Base-by-base conservation (phyloP, 2,329 filamentous ascomycete species). In the Monosporascus sp. region DNA sequence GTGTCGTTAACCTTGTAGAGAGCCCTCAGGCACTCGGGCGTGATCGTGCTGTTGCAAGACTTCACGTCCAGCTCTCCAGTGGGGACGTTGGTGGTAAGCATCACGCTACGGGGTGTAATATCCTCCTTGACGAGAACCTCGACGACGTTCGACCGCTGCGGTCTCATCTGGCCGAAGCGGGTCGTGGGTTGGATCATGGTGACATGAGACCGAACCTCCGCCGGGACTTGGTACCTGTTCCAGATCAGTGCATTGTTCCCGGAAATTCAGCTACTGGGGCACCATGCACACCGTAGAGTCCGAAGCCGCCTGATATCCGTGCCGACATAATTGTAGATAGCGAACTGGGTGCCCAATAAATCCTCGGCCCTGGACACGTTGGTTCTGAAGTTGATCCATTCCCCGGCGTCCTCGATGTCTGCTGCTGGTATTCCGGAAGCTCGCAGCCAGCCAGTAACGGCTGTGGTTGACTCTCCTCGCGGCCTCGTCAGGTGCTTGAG, bases 151-250 rank as follows among this genome's bases (percentile, higher is more conserved):
- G 65, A 72, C 45, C 60, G 64, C 53, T 79, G 74, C 2, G 76
- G 60, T 31, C 65, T 67, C 22, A 79, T 72, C 52, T 76, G 71
- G 18, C 80, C 79, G 54, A 87, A 88, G 39, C 79, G 75, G 4
- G 81, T 87, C 0, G 84, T 87, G 1, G 85, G 85, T 65, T 87
- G 82, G 48, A 88, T 81, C 63, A 86, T 75, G 54, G 81, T 79
- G 53, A 88, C 75, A 60, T 82, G 74, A 44, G 72, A 61, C 50
- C 76, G 74, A 7, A 88, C 67, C 0, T 75, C 67, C 49, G 72
- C 72, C 0, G 85, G 86, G 1, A 88, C 75, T 0, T 82, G 86
- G 67, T 88, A 89, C 47, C 76, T 71, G 17, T 51, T 56, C 52
- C 22, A 14, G 18, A 48, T 58, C 49, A 57, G 56, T 39, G 18